Evolutionary conservation across 495 filamentous ascomycete species (phyloP).

Genomic region (Astrocystis sublimbata): DNA sequence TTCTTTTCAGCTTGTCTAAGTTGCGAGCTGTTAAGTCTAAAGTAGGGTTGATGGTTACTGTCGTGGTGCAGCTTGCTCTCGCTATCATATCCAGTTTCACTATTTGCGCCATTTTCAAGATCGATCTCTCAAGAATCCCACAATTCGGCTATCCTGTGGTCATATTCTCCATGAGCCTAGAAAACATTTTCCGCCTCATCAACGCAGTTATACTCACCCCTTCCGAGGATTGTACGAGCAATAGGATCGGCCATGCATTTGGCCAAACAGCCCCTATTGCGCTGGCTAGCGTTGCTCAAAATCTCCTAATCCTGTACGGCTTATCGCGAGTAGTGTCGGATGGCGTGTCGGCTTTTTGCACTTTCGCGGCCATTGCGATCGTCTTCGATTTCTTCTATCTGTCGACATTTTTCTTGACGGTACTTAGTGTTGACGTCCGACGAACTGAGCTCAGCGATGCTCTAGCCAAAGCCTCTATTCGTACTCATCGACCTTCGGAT

Average conservation of each 20-base stretch:
- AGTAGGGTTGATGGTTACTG: constrained; percentile 64
- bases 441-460: constrained; percentile 62
- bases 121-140: constrained; percentile 62
- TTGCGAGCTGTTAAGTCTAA: constrained; percentile 67
- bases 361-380: constrained; percentile 66
- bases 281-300: constrained; percentile 58
- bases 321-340: constrained; percentile 60
- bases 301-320: constrained; percentile 57
- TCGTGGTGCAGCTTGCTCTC: constrained; percentile 63
- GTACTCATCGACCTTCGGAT: constrained; percentile 29
- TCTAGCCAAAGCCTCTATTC: constrained; percentile 46
- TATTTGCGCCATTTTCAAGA: constrained; percentile 60
- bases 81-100: constrained; percentile 68
- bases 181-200: constrained; percentile 72
- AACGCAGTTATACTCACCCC: constrained; percentile 68
- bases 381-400: constrained; percentile 70
- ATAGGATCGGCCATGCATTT: constrained; percentile 64
- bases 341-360: constrained; percentile 67
- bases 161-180: constrained; percentile 67
- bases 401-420: constrained; percentile 70
- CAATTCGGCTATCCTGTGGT: constrained; percentile 67
- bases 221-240: constrained; percentile 57
- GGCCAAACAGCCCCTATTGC: constrained; percentile 68
- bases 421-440: constrained; percentile 72
- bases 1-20: constrained; percentile 58